Evolutionary conservation across 192 early-diverging fungal genomes (phyloP), one percentile per base, ranked within the genome.

Genomic region (Haplosporangium gracile): DNA sequence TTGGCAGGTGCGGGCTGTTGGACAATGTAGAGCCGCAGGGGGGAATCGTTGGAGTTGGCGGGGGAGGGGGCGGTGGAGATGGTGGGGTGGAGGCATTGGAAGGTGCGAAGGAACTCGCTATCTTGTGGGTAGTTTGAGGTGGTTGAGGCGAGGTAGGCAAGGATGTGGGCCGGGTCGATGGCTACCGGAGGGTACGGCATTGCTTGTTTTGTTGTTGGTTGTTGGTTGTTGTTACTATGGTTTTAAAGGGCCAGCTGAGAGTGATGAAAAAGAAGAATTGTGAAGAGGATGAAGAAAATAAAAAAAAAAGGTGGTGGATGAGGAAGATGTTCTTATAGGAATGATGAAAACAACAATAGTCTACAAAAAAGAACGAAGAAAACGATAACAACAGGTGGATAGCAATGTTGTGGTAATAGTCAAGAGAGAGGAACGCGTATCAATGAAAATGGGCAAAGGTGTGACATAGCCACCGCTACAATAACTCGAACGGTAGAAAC

Each of bases 1-100:
- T 72, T 79, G 5, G 70, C 70, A 6, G 77, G 70, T 4, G 36
- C 51, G 34, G 77, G 77, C 16, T 79, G 77, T 39, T 71, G 77
- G 69, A 79, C 68, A 6, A 79, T 79, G 38, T 79, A 75, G 43
- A 75, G 34, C 7, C 74, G 74, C 11, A 57, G 70, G 22, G 70
- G 60, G 3, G 2, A 2, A 0, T 65, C 60, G 29, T 26, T 32
- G 29, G 29, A 65, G 18, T 51, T 22, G 60, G 60, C 8, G 15
- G 51, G 20, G 20, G 51, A 18, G 36, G 36, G 2, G 29, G 60
- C 8, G 16, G 51, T 22, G 22, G 51, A 53, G 18, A 22, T 57
- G 18, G 55, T 1, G n/a, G 57, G 57, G n/a, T 60, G 57, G 26
- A 65, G 29, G 15, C 60, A 32, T 0, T 65, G 10, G 26, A 65